Evolutionary conservation across 1,139 yeast species (phyloP), one percentile per base, ranked within the genome.

Genomic region (Pneumocystis murina): DNA sequence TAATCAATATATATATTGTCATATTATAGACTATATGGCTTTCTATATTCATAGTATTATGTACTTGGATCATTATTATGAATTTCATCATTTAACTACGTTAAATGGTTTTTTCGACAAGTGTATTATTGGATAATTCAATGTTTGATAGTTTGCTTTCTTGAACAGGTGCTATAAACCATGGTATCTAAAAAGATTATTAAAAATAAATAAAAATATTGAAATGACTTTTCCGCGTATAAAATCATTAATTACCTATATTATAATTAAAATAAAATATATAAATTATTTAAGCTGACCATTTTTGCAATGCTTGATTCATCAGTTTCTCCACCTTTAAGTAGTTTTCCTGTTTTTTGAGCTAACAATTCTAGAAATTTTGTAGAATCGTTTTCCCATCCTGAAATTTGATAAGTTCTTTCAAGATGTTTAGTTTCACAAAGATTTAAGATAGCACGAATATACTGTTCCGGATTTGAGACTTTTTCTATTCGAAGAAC

Each of bases 261-360:
- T 48, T 24, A 20, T 48, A 12, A 48, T 48, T 48, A 48, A 24
- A 8, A 24, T 48, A 48, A 24, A 48, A 48, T 48, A 48, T 20
- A 24, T 3, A 48, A 20, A 24, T 48, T 48, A 24, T 48, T 12
- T 48, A 24, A 48, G 10, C 20, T 10, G 28, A 92, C 85, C 72
- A 86, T 86, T 74, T 90, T 92, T 62, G 98, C 85, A 65, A 92
- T 91, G 70, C 96, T 95, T 69, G 85, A 80, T 76, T 91, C 97
- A 75, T 92, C 97, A 1, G 97, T 96, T 76, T 92, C 98, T 69
- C 97, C 98, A 66, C 98, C 98, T 76, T 92, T 92, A 70, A 92
- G 78, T 69, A 92, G 80, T 74, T 96, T 84, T 68, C 98, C 98
- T 64, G 84, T 87, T 75, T 91, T 92, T 74, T 95, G 84, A 1